These are phyloP conservation scores for Clonostachys rosea DNA, from an alignment of 2,329 filamentous ascomycete species.

Conservation along the genomic window DNA sequence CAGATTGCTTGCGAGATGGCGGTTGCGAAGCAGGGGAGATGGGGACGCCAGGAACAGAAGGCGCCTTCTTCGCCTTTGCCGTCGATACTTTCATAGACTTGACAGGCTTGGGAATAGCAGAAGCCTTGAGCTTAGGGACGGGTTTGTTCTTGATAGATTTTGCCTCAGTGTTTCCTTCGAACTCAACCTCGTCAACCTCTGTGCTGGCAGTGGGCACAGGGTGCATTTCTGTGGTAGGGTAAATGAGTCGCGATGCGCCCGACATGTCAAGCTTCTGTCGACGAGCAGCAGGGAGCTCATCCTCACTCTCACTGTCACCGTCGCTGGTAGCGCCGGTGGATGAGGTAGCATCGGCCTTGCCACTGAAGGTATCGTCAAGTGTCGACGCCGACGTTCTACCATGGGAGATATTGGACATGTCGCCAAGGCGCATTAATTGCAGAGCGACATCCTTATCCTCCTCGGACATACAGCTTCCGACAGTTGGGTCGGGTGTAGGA, in stretches of 20 bases:
- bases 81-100: slow-evolving; percentile 35
- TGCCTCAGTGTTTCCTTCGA: slow-evolving; percentile 21
- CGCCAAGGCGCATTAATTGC: slow-evolving; percentile 92
- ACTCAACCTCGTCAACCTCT: slow-evolving; percentile 25
- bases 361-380: slow-evolving; percentile 88
- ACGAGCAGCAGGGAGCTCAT: slow-evolving; percentile 54
- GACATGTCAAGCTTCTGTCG: slow-evolving; percentile 49
- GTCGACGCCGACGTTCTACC: slow-evolving; percentile 92
- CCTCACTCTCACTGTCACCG: slow-evolving; percentile 62
- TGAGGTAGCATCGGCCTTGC: slow-evolving; percentile 77
- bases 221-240: slow-evolving; percentile 43
- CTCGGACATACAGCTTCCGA: slow-evolving; percentile 94
- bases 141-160: slow-evolving; percentile 22
- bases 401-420: slow-evolving; percentile 85
- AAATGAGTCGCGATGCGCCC: slow-evolving; percentile 38
- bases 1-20: slow-evolving; percentile 71
- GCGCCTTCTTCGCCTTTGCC: slow-evolving; percentile 48
- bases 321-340: slow-evolving; percentile 84
- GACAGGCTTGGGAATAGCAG: slow-evolving; percentile 21
- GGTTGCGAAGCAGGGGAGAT: slow-evolving; percentile 66
- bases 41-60: slow-evolving; percentile 30
- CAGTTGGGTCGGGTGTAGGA: slow-evolving; percentile 94
- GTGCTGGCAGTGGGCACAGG: slow-evolving; percentile 41
- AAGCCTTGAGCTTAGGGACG: slow-evolving; percentile 23
- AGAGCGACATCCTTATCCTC: slow-evolving; percentile 91